phyloP scores from a whole-genome alignment of 257 asterid genomes.

The Solanum tarapatanum region DNA sequence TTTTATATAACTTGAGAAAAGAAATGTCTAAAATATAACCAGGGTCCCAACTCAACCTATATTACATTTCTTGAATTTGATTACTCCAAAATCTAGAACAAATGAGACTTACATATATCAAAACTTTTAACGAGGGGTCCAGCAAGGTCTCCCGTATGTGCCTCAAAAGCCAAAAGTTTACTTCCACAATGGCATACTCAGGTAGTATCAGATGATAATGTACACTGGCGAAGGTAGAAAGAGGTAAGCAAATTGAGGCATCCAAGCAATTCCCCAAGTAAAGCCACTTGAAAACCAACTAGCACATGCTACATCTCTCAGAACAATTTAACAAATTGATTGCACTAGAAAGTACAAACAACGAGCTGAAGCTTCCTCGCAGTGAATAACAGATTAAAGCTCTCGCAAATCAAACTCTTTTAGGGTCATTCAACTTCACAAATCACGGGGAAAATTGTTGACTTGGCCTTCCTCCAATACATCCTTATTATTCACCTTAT shows the following conservation, averaged over 20 bases:
- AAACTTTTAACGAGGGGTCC: not conserved
- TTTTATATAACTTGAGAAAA: not conserved
- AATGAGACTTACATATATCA: not conserved
- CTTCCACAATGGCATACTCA: slow-evolving; percentile 14
- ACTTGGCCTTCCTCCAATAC: slow-evolving; percentile 90
- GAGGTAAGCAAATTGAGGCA: slow-evolving; percentile 4
- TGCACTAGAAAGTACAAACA: slow-evolving; percentile 16
- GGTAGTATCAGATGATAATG: slow-evolving; percentile 20
- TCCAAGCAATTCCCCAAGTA: slow-evolving; percentile 7
- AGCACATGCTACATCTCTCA: slow-evolving; percentile 7
- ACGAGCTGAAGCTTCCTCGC: slow-evolving; percentile 11
- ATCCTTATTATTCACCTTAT: slow-evolving; percentile 60
- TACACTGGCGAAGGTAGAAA: slow-evolving; percentile 35
- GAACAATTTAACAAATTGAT: slow-evolving; percentile 6
- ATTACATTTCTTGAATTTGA: not conserved
- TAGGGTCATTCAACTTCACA: slow-evolving; percentile 22
- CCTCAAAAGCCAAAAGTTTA: slow-evolving; percentile 20
- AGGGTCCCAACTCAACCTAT: not conserved
- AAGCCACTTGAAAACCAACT: slow-evolving; percentile 5
- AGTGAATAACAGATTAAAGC: not conserved
- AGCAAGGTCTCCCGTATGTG: slow-evolving; percentile 15
- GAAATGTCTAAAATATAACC: not conserved
- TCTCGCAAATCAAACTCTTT: not conserved
- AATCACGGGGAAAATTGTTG: slow-evolving; percentile 67
- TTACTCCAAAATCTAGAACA: not conserved